These are phyloP conservation scores for Schizophyllum commune DNA, from an alignment of 1,284 basidiomycete species.

Conservation along the genomic window DNA sequence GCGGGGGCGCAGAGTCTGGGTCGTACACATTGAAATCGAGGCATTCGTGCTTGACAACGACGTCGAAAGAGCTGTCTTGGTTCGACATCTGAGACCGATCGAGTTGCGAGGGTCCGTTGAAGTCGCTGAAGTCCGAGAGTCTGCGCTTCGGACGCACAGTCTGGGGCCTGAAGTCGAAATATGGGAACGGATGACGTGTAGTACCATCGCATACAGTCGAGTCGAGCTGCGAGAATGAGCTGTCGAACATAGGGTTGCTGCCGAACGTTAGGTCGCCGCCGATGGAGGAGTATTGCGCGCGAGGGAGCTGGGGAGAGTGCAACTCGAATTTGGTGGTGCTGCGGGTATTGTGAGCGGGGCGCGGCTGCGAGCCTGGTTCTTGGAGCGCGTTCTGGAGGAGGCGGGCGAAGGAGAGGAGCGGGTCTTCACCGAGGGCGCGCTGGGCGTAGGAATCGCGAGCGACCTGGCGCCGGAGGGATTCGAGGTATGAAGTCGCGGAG, in stretches of 20 bases:
- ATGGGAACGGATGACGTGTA: slow-evolving; percentile 21
- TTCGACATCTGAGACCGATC: slow-evolving; percentile 30
- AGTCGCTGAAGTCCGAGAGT: slow-evolving; percentile 26
- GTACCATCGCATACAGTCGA: not conserved
- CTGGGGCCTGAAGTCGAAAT: slow-evolving; percentile 3
- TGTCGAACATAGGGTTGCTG: not conserved
- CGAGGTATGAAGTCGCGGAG: slow-evolving; percentile 33
- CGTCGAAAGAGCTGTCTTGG: slow-evolving; percentile 39
- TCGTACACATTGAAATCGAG: slow-evolving; percentile 17
- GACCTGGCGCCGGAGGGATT: slow-evolving; percentile 22
- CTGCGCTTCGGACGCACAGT: not conserved
- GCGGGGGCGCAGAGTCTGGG: slow-evolving; percentile 13
- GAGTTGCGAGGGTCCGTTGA: slow-evolving; percentile 31
- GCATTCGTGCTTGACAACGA: slow-evolving; percentile 31
- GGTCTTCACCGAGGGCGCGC: slow-evolving; percentile 12
- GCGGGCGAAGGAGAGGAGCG: slow-evolving; percentile 26
- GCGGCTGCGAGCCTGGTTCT: slow-evolving; percentile 13
- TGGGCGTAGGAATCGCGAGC: slow-evolving; percentile 10
- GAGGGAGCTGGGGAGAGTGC: not conserved
- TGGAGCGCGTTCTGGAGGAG: slow-evolving; percentile 26
- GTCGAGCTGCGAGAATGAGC: not conserved
- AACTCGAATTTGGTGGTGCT: not conserved
- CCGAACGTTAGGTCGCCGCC: not conserved
- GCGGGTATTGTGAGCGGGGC: not conserved
- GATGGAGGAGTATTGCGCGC: not conserved